Conservation (phyloP, 2,329 filamentous ascomycete species). For the Lachnellula hyalina region DNA sequence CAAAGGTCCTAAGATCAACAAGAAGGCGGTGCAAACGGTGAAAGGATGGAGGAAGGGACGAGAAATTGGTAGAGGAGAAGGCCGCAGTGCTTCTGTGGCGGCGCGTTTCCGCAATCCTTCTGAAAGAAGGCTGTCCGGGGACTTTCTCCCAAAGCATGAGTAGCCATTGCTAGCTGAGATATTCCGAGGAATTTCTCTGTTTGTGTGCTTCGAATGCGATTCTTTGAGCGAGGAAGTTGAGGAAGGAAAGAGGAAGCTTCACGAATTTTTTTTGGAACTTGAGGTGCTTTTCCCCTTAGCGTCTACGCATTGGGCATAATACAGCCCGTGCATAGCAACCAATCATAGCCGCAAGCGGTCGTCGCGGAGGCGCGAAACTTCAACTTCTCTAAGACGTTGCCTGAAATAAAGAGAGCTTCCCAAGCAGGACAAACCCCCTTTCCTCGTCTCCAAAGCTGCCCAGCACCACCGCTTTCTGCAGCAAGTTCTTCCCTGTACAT, state of each 20-base stretch:
- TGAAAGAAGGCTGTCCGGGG: constrained; percentile 78
- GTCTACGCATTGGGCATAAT: background rate
- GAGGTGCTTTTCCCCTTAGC: constrained; percentile 3
- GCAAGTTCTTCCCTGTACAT: background rate
- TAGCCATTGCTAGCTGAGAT: constrained; percentile 34
- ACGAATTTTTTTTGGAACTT: constrained; percentile 10
- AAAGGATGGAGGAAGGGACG: constrained; percentile 37
- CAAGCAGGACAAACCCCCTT: background rate
- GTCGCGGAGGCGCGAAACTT: constrained; percentile 4
- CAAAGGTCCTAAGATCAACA: constrained; percentile 27
- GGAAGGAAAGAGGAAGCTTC: constrained; percentile 32
- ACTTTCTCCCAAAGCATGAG: constrained; percentile 98
- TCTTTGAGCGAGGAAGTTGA: constrained; percentile 93
- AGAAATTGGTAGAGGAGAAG: constrained; percentile 59
- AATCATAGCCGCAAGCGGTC: constrained; percentile 5
- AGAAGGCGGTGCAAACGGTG: constrained; percentile 31
- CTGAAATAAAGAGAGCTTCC: constrained; percentile 4
- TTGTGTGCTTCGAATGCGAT: constrained; percentile 99
- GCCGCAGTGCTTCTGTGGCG: constrained; percentile 99
- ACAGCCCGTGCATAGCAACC: background rate
- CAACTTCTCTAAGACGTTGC: constrained; percentile 9
- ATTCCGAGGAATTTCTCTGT: constrained; percentile 56
- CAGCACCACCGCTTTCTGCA: background rate
- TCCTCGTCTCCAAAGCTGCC: background rate
- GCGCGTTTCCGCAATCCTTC: constrained; percentile 86